Conservation (phyloP, 139 green algal genomes). For the Coccomyxa sp. region DNA sequence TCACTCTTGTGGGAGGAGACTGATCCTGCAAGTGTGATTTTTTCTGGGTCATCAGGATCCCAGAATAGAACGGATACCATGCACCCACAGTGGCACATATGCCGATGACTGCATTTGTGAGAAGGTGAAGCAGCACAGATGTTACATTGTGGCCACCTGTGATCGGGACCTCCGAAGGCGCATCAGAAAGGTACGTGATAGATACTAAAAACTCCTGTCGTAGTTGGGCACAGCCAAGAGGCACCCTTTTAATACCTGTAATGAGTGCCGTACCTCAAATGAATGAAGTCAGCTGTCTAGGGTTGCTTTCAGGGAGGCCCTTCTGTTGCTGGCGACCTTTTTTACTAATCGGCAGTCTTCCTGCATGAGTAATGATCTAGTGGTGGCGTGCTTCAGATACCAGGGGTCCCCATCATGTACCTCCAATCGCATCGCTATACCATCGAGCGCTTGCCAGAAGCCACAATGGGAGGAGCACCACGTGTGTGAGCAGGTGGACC, state of each 20-base stretch:
- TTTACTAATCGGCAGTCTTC: not conserved
- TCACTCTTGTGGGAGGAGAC: not conserved
- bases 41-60: constrained; percentile 64
- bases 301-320: not conserved
- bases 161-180: constrained; percentile 90
- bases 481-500: constrained; percentile 29
- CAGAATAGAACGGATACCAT: constrained; percentile 86
- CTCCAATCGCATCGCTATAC: constrained; percentile 86
- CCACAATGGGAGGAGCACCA: constrained; percentile 91
- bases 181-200: constrained; percentile 81
- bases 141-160: constrained; percentile 99
- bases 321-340: not conserved
- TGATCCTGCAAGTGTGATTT: not conserved
- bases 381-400: constrained; percentile 60
- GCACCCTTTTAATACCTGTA: not conserved
- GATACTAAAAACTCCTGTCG: not conserved
- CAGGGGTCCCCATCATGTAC: constrained; percentile 98
- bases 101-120: constrained; percentile 98
- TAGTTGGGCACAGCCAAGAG: not conserved
- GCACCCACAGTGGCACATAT: constrained; percentile 95
- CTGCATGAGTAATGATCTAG: not conserved
- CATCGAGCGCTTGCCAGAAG: constrained; percentile 96
- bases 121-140: constrained; percentile 90
- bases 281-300: not conserved
- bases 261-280: not conserved